phyloP scores from a whole-genome alignment of 202 grass and related monocot genomes.

The Setaria italica region DNA sequence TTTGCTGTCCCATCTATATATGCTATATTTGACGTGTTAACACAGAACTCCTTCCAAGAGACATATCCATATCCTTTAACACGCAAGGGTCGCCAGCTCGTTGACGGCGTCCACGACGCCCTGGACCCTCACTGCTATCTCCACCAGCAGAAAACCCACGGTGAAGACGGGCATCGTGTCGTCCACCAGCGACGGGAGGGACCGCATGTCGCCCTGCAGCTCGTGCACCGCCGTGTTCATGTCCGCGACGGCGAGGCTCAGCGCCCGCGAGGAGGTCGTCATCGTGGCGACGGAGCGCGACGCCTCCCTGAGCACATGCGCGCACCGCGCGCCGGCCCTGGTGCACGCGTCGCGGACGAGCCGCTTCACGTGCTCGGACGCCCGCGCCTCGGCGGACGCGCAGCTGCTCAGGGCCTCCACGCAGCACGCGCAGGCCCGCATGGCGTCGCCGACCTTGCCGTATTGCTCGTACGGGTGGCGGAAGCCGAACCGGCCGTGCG shows the following conservation, averaged over 20 bases:
- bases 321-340: constrained; percentile 32
- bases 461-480: constrained; percentile 65
- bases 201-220: constrained; percentile 65
- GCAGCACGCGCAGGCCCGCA: constrained; percentile 81
- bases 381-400: too few relatives aligned
- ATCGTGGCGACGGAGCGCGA: not conserved
- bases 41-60: too few relatives aligned
- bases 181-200: constrained; percentile 61
- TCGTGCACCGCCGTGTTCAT: constrained; percentile 59
- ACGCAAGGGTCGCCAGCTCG: constrained; percentile 51
- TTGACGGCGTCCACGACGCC: constrained; percentile 67
- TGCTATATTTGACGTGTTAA: too few relatives aligned
- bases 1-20: too few relatives aligned
- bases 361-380: too few relatives aligned
- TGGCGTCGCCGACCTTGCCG: constrained; percentile 65
- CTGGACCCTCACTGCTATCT: constrained; percentile 68
- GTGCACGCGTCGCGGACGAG: not conserved
- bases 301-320: constrained; percentile 62
- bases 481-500: too few relatives aligned
- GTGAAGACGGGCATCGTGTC: constrained; percentile 65
- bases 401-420: constrained; percentile 64
- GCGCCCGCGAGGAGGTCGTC: too few relatives aligned
- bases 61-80: too few relatives aligned
- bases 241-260: too few relatives aligned
- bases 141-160: constrained; percentile 64